Evolutionary conservation across 2,329 filamentous ascomycete genomes (phyloP).

Genomic region (Botrytis galanthina): DNA sequence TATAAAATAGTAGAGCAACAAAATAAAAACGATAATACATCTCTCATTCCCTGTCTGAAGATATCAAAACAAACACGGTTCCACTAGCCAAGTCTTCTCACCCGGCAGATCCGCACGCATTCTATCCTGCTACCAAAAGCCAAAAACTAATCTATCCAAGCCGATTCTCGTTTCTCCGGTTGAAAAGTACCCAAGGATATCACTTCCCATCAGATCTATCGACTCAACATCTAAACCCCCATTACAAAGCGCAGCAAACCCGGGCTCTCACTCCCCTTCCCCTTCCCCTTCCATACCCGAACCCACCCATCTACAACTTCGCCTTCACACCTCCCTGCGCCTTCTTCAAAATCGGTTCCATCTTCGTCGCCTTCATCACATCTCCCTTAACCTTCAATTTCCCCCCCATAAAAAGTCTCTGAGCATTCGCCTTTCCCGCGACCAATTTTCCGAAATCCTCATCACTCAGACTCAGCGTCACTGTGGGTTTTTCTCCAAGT

Average conservation of each 20-base stretch:
- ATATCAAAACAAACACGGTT: neutral
- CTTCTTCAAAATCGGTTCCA: constrained; percentile 52
- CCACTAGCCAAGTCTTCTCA: neutral
- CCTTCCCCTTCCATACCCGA: too few relatives aligned
- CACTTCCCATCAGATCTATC: neutral
- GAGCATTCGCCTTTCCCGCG: constrained; percentile 84
- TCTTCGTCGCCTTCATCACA: constrained; percentile 97
- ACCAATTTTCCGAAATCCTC: constrained; percentile 83
- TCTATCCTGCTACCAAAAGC: neutral
- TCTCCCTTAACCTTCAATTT: constrained; percentile 98
- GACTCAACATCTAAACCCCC: neutral
- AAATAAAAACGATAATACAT: neutral
- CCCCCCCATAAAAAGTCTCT: constrained; percentile 91
- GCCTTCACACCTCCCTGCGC: constrained; percentile 10
- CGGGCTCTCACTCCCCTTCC: neutral
- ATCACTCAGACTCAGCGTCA: constrained; percentile 82
- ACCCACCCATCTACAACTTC: constrained; percentile 16
- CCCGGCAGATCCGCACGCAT: neutral
- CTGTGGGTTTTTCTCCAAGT: constrained; percentile 75
- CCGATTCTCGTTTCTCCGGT: neutral
- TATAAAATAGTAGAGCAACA: neutral
- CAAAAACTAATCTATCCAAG: neutral
- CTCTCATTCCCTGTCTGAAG: neutral
- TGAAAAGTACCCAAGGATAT: neutral
- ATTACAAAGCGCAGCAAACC: neutral